Evolutionary conservation across 2,329 filamentous ascomycete species (phyloP).

Genomic region (Uncinocarpus reesii): DNA sequence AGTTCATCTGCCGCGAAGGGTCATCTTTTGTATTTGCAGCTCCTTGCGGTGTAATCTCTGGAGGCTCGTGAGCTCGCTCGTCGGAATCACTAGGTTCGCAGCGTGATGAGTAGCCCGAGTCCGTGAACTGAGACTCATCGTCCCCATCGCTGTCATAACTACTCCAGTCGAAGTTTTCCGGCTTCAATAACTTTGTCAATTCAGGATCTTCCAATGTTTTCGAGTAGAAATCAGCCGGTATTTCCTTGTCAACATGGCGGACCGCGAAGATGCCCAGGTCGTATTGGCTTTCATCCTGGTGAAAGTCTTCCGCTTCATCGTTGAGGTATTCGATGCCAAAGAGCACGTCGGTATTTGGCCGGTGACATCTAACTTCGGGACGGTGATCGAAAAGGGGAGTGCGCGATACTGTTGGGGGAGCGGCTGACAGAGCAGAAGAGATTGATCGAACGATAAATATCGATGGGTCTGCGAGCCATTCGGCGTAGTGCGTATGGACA

Average conservation of each 20-base stretch:
- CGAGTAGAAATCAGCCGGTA: neutral
- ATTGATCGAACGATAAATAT: conserved; percentile 10
- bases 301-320: neutral
- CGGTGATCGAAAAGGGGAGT: neutral
- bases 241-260: neutral
- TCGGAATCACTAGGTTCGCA: too few species aligned
- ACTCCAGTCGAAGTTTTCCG: conserved; percentile 7
- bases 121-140: neutral
- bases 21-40: neutral
- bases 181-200: conserved; percentile 1
- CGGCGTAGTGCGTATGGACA: neutral
- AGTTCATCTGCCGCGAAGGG: neutral
- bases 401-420: too few species aligned
- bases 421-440: neutral
- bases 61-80: neutral
- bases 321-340: conserved; percentile 14
- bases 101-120: neutral
- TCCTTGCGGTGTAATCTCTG: neutral
- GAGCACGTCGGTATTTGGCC: conserved; percentile 3
- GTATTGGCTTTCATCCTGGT: conserved; percentile 10
- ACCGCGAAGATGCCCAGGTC: conserved; percentile 12
- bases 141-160: conserved; percentile 8
- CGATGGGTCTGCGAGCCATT: conserved; percentile 5
- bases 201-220: neutral
- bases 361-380: neutral